phyloP scores from a whole-genome alignment of 2,329 filamentous ascomycete genomes.

The Fusarium sp. region DNA sequence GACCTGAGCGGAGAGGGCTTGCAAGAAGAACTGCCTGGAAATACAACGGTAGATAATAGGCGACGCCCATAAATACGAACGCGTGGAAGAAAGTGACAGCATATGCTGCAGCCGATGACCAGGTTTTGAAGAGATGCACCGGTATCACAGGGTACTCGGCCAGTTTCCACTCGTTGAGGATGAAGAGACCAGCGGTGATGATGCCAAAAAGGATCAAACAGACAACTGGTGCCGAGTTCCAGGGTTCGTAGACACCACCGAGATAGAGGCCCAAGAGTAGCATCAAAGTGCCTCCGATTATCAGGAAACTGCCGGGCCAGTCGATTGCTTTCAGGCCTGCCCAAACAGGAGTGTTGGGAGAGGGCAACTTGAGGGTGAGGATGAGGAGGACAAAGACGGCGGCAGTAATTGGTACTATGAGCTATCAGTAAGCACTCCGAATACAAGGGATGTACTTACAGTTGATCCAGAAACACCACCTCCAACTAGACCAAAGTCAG shows the following conservation, averaged over 20 bases:
- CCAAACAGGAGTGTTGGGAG: constrained; percentile 71
- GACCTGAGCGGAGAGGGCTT: constrained; percentile 69
- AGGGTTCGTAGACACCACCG: constrained; percentile 72
- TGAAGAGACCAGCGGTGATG: constrained; percentile 61
- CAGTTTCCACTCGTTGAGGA: constrained; percentile 72
- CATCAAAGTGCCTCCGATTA: constrained; percentile 76
- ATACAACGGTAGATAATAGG: constrained; percentile 80
- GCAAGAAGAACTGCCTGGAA: constrained; percentile 76
- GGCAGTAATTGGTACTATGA: constrained; percentile 61
- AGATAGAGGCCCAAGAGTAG: constrained; percentile 77
- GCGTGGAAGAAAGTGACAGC: constrained; percentile 58
- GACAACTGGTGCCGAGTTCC: constrained; percentile 71
- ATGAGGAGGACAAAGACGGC: constrained; percentile 68
- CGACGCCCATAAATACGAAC: constrained; percentile 71
- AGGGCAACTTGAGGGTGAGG: constrained; percentile 75
- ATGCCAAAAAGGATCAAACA: constrained; percentile 72
- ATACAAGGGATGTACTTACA: constrained; percentile 41
- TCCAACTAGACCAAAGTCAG: constrained; percentile 35
- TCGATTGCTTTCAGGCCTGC: constrained; percentile 72
- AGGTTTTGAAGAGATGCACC: constrained; percentile 67
- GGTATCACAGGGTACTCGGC: constrained; percentile 78
- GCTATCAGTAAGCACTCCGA: not conserved
- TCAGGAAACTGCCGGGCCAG: constrained; percentile 70
- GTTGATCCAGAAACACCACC: constrained; percentile 68
- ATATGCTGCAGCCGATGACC: constrained; percentile 69